Evolutionary conservation across 2,329 filamentous ascomycete species (phyloP).

Genomic region (Pseudogymnoascus sp.): DNA sequence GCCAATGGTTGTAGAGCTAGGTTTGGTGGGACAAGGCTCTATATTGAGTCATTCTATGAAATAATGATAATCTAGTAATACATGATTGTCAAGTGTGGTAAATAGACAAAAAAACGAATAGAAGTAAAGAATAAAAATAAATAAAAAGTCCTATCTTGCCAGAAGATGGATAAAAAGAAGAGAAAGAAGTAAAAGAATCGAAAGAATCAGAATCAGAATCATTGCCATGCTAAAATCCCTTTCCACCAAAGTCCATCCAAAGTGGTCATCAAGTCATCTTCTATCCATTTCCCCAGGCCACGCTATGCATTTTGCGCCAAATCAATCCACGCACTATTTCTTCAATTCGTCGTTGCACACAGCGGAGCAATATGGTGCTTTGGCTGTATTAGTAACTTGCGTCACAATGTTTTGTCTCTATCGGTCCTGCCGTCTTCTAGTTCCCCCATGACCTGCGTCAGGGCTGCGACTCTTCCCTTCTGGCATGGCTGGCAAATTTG

Average conservation of each 20-base stretch:
- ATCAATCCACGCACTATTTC: not conserved
- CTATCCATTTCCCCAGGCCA: not conserved
- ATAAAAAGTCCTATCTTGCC: conserved; percentile 16
- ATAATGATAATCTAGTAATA: conserved; percentile 9
- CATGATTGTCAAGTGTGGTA: conserved; percentile 14
- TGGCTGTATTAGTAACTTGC: not conserved
- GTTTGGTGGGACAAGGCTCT: not conserved
- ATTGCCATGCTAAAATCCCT: not conserved
- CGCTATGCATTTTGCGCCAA: conserved; percentile 5
- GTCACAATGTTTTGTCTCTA: not conserved
- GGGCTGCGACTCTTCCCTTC: conserved; percentile 1
- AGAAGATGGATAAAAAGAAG: conserved; percentile 17
- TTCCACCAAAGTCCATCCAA: not conserved
- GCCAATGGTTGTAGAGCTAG: not conserved
- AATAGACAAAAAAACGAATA: conserved; percentile 19
- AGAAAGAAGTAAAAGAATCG: not conserved
- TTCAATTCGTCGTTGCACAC: not conserved
- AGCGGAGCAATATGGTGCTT: not conserved
- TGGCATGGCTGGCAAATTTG: not conserved
- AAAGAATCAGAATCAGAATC: not conserved
- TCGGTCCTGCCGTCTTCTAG: conserved; percentile 6
- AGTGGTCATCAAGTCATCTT: not conserved
- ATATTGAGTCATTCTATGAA: not conserved
- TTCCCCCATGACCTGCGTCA: not conserved
- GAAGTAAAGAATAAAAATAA: conserved; percentile 16